phyloP scores from a whole-genome alignment of 2,329 filamentous ascomycete genomes.

The Diaporthe vaccinii region DNA sequence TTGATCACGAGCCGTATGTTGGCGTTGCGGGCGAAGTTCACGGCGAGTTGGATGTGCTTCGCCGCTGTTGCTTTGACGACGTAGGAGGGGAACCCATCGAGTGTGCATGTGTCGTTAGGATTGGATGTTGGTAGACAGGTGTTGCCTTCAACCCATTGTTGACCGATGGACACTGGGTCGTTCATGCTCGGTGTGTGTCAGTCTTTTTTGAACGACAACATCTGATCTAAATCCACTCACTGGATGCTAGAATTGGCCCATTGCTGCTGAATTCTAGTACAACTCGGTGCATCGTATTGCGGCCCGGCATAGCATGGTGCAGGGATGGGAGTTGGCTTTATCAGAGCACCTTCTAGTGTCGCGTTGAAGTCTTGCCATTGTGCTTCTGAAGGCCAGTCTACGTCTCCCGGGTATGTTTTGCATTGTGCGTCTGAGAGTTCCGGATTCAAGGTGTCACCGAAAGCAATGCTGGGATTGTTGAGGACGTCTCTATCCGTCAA shows the following conservation, averaged over 20 bases:
- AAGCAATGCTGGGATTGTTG: conserved; percentile 21
- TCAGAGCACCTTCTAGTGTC: conserved; percentile 49
- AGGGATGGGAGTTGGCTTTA: conserved; percentile 49
- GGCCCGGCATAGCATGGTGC: conserved; percentile 50
- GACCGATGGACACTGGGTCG: conserved; percentile 50
- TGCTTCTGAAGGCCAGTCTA: conserved; percentile 48
- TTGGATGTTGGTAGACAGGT: conserved; percentile 47
- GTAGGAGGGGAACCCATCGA: conserved; percentile 53
- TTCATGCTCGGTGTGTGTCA: conserved; percentile 42
- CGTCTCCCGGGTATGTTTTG: conserved; percentile 48
- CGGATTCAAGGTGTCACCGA: conserved; percentile 10
- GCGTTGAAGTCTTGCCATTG: conserved; percentile 51
- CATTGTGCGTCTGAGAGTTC: conserved; percentile 41
- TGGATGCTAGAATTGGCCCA: conserved; percentile 49
- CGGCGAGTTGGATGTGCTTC: conserved; percentile 53
- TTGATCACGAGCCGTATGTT: conserved; percentile 63
- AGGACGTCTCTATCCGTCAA: conserved; percentile 15
- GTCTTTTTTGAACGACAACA: neutral
- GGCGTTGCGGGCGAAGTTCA: conserved; percentile 56
- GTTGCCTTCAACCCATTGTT: conserved; percentile 51
- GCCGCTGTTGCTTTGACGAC: conserved; percentile 54
- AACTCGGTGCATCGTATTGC: conserved; percentile 46
- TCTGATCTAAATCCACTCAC: conserved; percentile 6
- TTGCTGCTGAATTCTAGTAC: conserved; percentile 49
- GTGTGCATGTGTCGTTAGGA: conserved; percentile 50